phyloP scores from a whole-genome alignment of 805 yeast genomes.

The Debaryomyces castellii region DNA sequence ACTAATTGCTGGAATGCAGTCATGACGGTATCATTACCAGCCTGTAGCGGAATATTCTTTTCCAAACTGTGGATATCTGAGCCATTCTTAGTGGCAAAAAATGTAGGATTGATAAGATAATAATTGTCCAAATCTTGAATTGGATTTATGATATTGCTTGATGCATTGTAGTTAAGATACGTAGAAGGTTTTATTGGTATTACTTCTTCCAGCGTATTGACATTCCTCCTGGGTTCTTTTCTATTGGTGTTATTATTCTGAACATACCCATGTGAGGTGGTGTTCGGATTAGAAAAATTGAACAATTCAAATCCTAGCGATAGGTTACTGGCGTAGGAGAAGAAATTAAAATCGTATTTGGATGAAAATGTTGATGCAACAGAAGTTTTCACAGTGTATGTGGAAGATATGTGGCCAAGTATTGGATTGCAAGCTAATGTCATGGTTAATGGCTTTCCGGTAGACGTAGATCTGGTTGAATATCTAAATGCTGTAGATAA shows the following conservation, averaged over 20 bases:
- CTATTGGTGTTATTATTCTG: not conserved
- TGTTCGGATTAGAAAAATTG: conserved; percentile 39
- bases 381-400: conserved; percentile 82
- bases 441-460: conserved; percentile 87
- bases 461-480: conserved; percentile 78
- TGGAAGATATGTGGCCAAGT: conserved; percentile 83
- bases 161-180: not conserved
- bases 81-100: conserved; percentile 11
- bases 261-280: not conserved
- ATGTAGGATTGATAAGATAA: conserved; percentile 26
- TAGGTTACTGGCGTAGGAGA: conserved; percentile 85
- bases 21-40: conserved; percentile 38
- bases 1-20: conserved; percentile 52
- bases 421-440: conserved; percentile 86
- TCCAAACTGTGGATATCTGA: not conserved
- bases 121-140: conserved; percentile 23
- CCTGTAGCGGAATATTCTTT: not conserved
- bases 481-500: conserved; percentile 82
- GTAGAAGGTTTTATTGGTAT: not conserved
- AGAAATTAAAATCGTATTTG: conserved; percentile 83
- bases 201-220: not conserved
- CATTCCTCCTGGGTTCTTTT: conserved; percentile 2
- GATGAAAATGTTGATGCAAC: conserved; percentile 76
- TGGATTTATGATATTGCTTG: conserved; percentile 17
- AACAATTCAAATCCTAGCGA: conserved; percentile 86